Conservation (phyloP, 2,329 filamentous ascomycete genomes). For the Hymenoscyphus scutula region DNA sequence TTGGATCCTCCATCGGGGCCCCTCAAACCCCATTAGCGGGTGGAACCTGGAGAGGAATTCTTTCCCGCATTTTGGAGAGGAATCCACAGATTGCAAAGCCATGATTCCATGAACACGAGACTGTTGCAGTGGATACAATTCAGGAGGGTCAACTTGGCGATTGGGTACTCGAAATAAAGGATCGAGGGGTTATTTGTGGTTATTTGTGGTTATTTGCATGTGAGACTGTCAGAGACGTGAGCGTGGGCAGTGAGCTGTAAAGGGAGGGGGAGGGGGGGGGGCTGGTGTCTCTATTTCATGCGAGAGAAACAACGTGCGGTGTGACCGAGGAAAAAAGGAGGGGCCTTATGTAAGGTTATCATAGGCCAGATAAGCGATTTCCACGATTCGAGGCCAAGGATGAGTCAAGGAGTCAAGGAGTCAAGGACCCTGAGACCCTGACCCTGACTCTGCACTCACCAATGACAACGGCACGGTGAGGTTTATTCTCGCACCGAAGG, state of each 20-base stretch:
- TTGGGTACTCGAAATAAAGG: neutral
- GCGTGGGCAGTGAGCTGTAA: neutral
- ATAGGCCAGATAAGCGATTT: slow-evolving; percentile 3
- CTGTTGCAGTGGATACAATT: neutral
- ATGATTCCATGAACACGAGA: neutral
- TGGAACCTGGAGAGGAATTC: neutral
- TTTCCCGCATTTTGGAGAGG: neutral
- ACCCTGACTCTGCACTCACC: neutral
- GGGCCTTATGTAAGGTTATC: neutral
- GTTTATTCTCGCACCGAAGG: slow-evolving; percentile 2
- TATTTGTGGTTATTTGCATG: neutral
- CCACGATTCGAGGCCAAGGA: neutral
- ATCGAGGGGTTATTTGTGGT: neutral
- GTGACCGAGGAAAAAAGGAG: neutral
- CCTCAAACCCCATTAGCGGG: too few species aligned
- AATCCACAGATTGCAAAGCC: neutral
- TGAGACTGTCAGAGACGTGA: neutral
- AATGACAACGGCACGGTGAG: neutral
- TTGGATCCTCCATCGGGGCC: too few species aligned
- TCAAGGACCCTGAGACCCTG: too few species aligned
- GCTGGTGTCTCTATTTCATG: neutral
- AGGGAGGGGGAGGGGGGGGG: neutral
- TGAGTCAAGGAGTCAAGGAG: slow-evolving; percentile 1
- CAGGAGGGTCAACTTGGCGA: neutral
- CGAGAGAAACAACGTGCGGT: slow-evolving; percentile 1